Evolutionary conservation across 805 yeast species (phyloP).

Genomic region (Debaryomyces prosopidis): DNA sequence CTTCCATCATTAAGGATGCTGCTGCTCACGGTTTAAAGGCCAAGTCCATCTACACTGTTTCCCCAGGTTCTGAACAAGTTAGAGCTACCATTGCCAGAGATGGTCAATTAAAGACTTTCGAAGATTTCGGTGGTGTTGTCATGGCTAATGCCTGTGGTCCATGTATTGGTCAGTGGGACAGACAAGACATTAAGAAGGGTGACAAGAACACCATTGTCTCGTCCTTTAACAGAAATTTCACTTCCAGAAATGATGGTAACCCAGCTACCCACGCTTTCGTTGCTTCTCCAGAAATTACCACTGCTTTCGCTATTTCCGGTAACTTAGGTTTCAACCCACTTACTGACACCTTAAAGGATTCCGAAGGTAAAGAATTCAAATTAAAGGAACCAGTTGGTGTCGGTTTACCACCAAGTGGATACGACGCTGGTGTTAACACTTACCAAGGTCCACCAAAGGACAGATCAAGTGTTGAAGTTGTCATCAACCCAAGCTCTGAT

Average conservation of each 20-base stretch:
- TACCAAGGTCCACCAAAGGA: constrained; percentile 96
- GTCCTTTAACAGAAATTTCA: constrained; percentile 97
- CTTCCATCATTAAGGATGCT: constrained; percentile 89
- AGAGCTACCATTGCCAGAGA: constrained; percentile 98
- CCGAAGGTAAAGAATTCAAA: constrained; percentile 88
- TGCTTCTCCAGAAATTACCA: constrained; percentile 94
- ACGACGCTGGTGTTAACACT: constrained; percentile 91
- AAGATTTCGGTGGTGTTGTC: constrained; percentile 90
- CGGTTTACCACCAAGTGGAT: constrained; percentile 87
- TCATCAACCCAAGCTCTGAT: constrained; percentile 86
- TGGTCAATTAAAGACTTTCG: constrained; percentile 85
- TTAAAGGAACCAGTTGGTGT: constrained; percentile 86
- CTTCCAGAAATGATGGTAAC: constrained; percentile 97
- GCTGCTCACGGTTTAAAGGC: constrained; percentile 88
- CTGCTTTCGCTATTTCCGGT: constrained; percentile 95
- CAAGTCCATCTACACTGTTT: constrained; percentile 87
- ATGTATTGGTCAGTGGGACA: constrained; percentile 99
- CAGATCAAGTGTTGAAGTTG: constrained; percentile 72
- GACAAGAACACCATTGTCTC: constrained; percentile 96
- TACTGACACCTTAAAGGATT: constrained; percentile 83
- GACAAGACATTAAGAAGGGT: constrained; percentile 88
- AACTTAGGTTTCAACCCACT: constrained; percentile 95
- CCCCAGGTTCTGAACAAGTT: constrained; percentile 98
- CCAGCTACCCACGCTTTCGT: constrained; percentile 96
- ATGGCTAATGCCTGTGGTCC: constrained; percentile 99